Conservation (phyloP, 73 alveolate species). For the Diophrys sp. region DNA sequence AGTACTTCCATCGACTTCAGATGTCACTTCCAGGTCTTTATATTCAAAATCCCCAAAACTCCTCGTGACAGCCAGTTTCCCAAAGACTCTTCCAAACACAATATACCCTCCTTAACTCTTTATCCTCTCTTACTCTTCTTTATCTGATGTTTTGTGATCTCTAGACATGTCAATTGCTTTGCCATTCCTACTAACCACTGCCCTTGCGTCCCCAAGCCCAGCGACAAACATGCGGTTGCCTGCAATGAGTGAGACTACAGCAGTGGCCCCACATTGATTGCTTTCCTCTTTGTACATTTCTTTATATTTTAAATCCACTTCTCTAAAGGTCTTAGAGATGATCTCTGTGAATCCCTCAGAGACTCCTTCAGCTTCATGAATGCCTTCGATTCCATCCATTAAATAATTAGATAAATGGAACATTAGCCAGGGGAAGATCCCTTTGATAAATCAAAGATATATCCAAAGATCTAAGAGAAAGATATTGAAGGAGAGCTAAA, state of each 20-base stretch:
- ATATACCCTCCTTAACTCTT: slow-evolving; percentile 77
- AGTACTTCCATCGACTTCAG: too few species aligned
- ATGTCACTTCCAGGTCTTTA: slow-evolving; percentile 57
- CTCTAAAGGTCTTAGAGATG: slow-evolving; percentile 38
- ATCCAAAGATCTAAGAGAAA: too few species aligned
- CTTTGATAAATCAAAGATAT: too few species aligned
- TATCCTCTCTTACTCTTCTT: slow-evolving; percentile 71
- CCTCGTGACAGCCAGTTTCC: slow-evolving; percentile 81
- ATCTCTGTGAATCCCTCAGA: slow-evolving; percentile 18
- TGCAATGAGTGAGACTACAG: slow-evolving; percentile 35
- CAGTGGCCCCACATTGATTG: slow-evolving; percentile 65
- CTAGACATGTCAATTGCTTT: slow-evolving; percentile 72
- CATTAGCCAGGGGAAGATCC: too few species aligned
- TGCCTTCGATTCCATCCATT: slow-evolving; percentile 33
- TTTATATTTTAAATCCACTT: slow-evolving; percentile 43
- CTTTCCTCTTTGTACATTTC: slow-evolving; percentile 38
- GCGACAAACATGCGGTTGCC: slow-evolving; percentile 72
- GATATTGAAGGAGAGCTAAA: too few species aligned
- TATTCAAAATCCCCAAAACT: slow-evolving; percentile 89
- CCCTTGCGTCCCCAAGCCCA: slow-evolving; percentile 85
- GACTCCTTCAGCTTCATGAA: slow-evolving; percentile 18
- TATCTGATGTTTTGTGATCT: slow-evolving; percentile 78
- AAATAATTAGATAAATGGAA: too few species aligned
- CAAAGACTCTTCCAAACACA: slow-evolving; percentile 81
- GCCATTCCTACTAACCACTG: slow-evolving; percentile 71